A percentile compares a stretch with the other conserved stretches of the same genome.
Conservation (phyloP, 306 rosid genomes). For the Prinsepia uniflora region DNA sequence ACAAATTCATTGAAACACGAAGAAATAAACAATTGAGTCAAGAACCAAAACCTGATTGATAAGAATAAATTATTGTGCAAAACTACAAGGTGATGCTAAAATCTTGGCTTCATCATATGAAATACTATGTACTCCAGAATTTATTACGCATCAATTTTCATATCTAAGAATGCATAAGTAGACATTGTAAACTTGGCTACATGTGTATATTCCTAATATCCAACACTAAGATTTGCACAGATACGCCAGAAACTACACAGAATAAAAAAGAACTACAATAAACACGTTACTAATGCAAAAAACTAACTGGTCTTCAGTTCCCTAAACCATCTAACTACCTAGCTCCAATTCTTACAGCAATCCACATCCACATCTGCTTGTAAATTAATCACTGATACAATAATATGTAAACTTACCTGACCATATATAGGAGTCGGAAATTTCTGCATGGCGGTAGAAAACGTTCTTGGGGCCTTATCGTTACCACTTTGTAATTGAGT, state of each 20-base stretch:
- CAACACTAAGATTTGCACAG: neutral
- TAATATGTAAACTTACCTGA: constrained; percentile 44
- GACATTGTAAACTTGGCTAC: neutral
- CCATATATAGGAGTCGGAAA: constrained; percentile 40
- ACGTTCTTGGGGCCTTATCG: constrained; percentile 23
- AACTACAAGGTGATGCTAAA: neutral
- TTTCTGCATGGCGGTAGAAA: constrained; percentile 45
- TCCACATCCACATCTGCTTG: neutral
- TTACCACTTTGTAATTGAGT: constrained; percentile 41
- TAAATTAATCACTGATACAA: neutral
- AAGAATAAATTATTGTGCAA: neutral
- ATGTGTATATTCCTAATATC: neutral
- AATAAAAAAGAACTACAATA: neutral
- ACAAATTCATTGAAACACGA: constrained; percentile 31
- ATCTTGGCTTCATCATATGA: neutral
- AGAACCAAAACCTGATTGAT: neutral
- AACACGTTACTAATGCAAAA: neutral
- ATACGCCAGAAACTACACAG: neutral
- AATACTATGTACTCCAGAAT: neutral
- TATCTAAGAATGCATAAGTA: neutral
- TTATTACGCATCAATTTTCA: neutral
- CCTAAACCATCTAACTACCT: neutral
- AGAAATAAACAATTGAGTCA: constrained; percentile 10
- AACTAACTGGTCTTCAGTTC: neutral
- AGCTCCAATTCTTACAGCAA: neutral